Conservation (phyloP, 108 stramenopile species). For the Cyclotella choctawhatcheeana region DNA sequence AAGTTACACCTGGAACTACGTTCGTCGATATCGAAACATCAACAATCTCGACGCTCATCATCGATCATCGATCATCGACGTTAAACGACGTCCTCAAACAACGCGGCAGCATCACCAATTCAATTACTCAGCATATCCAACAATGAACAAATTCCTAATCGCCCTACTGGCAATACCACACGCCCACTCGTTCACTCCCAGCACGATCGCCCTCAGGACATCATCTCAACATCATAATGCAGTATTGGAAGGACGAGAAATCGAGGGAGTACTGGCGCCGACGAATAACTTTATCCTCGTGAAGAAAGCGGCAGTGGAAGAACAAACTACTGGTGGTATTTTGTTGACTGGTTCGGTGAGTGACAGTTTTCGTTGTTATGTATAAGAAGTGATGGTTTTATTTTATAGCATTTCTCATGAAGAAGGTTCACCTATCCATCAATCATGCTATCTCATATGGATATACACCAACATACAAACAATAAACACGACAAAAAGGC, state of each 20-base stretch:
- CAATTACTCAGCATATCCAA: background rate
- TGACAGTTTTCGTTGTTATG: no score
- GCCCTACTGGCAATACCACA: background rate
- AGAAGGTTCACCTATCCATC: slow-evolving; percentile 4
- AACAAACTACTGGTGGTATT: slow-evolving; percentile 82
- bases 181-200: background rate
- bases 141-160: background rate
- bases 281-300: slow-evolving; percentile 87
- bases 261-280: slow-evolving; percentile 65
- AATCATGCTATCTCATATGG: background rate
- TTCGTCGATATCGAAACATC: no score
- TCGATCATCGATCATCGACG: background rate
- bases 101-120: background rate
- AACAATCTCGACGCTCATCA: background rate
- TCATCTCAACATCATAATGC: slow-evolving; percentile 9
- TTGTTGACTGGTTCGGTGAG: slow-evolving; percentile 69
- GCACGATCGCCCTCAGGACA: background rate
- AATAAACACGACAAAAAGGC: no score
- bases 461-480: no score
- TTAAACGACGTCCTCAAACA: no score
- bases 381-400: no score
- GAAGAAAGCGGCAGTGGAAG: slow-evolving; percentile 63
- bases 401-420: background rate
- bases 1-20: no score
- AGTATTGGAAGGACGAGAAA: slow-evolving; percentile 68